phyloP scores from a whole-genome alignment of 306 rosid genomes.

The Comarum palustre region DNA sequence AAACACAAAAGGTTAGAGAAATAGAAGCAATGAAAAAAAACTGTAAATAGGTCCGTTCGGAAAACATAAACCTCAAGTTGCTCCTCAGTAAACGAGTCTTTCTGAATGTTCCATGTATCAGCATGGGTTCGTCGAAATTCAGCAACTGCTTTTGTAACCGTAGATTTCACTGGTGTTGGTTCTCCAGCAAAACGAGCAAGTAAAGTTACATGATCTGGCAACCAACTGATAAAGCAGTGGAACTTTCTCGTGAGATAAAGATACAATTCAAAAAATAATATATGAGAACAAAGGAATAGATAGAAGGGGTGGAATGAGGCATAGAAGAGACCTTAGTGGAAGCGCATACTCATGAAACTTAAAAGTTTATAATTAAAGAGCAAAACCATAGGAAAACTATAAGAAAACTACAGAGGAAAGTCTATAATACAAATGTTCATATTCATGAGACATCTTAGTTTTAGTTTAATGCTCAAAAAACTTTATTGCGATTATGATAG shows the following conservation, averaged over 20 bases:
- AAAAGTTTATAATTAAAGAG: background rate
- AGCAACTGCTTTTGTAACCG: conserved; percentile 96
- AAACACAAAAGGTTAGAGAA: conserved; percentile 4
- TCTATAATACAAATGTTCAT: background rate
- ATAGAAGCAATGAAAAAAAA: background rate
- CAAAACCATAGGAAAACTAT: background rate
- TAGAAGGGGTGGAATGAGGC: background rate
- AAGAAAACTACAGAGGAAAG: background rate
- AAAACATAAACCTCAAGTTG: conserved; percentile 70
- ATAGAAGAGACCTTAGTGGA: background rate
- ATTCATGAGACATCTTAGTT: background rate
- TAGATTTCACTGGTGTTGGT: conserved; percentile 86
- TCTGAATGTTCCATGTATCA: conserved; percentile 96
- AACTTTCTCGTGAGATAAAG: conserved; percentile 7
- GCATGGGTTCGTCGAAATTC: conserved; percentile 99
- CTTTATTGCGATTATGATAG: background rate
- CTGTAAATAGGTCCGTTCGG: background rate
- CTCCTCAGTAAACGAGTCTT: conserved; percentile 82
- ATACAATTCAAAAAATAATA: background rate
- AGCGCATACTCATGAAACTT: background rate
- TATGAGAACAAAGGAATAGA: background rate
- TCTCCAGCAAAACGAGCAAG: conserved; percentile 90
- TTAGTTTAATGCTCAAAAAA: background rate
- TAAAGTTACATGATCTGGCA: conserved; percentile 85
- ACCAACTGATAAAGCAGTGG: conserved; percentile 60